Conservation (phyloP, 331 rosid genomes). For the Pyrus hybrid region DNA sequence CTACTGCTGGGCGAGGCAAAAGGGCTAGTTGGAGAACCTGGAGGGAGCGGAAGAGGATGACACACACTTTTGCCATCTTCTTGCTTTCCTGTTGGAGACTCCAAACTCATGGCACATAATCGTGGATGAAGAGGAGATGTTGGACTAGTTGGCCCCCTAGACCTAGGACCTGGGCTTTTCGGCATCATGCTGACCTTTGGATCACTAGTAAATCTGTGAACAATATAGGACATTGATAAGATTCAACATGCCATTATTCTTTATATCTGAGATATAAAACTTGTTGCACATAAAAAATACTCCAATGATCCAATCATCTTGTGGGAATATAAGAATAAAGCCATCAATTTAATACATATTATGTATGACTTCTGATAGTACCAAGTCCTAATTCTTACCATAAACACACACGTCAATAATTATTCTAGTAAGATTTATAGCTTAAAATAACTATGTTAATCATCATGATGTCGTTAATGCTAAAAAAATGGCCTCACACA, state of each 20-base stretch:
- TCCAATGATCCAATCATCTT: not conserved
- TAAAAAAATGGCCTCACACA: not conserved
- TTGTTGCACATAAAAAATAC: not conserved
- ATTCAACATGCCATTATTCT: not conserved
- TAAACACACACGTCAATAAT: not conserved
- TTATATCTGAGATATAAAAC: not conserved
- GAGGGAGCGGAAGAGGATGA: constrained; percentile 89
- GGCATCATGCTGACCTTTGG: constrained; percentile 41
- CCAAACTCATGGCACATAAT: constrained; percentile 45
- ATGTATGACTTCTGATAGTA: not conserved
- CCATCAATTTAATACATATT: not conserved
- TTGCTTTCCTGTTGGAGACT: constrained; percentile 67
- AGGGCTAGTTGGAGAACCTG: constrained; percentile 81
- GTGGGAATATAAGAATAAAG: not conserved
- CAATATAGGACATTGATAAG: not conserved
- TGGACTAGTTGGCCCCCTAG: constrained; percentile 87
- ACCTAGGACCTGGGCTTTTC: constrained; percentile 81
- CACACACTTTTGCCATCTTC: constrained; percentile 70
- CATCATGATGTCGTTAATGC: not conserved
- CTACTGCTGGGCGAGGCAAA: constrained; percentile 38
- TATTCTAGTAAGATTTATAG: not conserved
- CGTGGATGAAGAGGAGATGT: constrained; percentile 78
- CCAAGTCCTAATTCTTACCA: not conserved
- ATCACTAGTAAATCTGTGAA: constrained; percentile 48
- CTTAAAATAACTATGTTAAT: not conserved